These are phyloP conservation scores for Eucalyptus regnans DNA, from an alignment of 345 rosid genomes.

Conservation along the genomic window DNA sequence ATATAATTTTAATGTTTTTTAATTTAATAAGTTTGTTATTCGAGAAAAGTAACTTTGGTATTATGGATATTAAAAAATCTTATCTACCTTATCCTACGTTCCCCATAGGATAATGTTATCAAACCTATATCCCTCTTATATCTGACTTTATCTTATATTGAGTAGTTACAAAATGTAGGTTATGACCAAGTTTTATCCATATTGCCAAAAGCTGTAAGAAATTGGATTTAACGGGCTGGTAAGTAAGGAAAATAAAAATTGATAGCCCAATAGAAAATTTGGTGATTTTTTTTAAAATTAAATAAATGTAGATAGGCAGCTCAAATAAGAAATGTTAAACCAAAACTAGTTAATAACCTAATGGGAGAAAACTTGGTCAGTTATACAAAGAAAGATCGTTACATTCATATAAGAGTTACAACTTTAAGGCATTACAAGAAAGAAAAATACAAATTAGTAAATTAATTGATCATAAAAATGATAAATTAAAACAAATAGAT, in stretches of 20 bases:
- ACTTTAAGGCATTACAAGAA: neutral
- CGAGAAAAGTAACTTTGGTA: no score
- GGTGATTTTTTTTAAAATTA: neutral
- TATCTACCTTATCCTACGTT: no score
- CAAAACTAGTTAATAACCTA: neutral
- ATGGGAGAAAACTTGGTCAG: neutral
- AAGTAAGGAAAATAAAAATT: neutral
- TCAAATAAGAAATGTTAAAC: neutral
- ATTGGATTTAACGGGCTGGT: fast-evolving
- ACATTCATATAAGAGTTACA: neutral
- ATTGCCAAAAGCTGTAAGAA: neutral
- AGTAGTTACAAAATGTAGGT: fast-evolving
- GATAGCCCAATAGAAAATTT: neutral
- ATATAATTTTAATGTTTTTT: no score
- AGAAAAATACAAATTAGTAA: no score
- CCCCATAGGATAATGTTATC: fast-evolving
- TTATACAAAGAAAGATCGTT: neutral
- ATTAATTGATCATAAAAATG: no score
- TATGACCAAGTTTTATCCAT: no score
- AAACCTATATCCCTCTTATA: fast-evolving
- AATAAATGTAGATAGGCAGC: no score
- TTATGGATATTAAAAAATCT: no score
- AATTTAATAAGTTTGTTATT: no score
- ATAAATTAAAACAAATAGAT: no score
- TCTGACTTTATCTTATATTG: no score